Percentiles rank a stretch among this genome's conserved stretches.
These are phyloP conservation scores for Juglanconis sp. DNA, from an alignment of 2,329 filamentous ascomycete species.

Conservation along the genomic window DNA sequence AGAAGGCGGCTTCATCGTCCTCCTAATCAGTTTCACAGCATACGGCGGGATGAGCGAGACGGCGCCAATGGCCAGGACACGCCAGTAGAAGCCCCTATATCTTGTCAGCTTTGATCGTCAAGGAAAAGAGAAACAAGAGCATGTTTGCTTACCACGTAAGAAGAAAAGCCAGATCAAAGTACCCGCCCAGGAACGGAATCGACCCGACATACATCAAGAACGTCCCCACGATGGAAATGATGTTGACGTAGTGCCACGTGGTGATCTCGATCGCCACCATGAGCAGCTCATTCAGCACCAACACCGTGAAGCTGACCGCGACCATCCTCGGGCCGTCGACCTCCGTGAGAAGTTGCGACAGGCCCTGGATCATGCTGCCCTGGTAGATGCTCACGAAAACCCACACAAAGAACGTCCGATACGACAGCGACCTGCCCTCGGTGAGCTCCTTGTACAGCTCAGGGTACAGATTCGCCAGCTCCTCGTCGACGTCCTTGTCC, in stretches of 20 bases:
- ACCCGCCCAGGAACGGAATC: constrained; percentile 82
- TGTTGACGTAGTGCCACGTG: constrained; percentile 95
- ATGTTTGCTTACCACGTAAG: constrained; percentile 56
- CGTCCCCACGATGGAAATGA: constrained; percentile 78
- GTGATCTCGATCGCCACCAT: constrained; percentile 98
- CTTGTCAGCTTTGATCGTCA: constrained; percentile 21
- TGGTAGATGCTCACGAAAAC: constrained; percentile 94
- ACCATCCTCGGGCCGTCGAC: constrained; percentile 76
- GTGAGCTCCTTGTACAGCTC: constrained; percentile 98
- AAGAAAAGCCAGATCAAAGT: constrained; percentile 82
- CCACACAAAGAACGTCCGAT: constrained; percentile 96
- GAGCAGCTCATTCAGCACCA: constrained; percentile 89
- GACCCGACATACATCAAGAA: constrained; percentile 75
- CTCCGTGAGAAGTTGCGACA: constrained; percentile 82
- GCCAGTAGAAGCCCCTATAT: constrained; percentile 78
- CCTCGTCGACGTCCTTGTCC: constrained; percentile 92
- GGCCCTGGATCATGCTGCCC: constrained; percentile 90
- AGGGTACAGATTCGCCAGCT: constrained; percentile 89
- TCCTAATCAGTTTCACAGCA: constrained; percentile 77
- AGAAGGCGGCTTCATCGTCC: constrained; percentile 85
- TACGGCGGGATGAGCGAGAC: constrained; percentile 85
- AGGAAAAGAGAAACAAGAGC: background rate
- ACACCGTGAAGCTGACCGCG: constrained; percentile 83
- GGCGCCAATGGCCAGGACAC: constrained; percentile 73
- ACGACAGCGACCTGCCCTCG: constrained; percentile 78